Conservation (phyloP, 2,329 filamentous ascomycete species). For the Venturiaceae sp. region DNA sequence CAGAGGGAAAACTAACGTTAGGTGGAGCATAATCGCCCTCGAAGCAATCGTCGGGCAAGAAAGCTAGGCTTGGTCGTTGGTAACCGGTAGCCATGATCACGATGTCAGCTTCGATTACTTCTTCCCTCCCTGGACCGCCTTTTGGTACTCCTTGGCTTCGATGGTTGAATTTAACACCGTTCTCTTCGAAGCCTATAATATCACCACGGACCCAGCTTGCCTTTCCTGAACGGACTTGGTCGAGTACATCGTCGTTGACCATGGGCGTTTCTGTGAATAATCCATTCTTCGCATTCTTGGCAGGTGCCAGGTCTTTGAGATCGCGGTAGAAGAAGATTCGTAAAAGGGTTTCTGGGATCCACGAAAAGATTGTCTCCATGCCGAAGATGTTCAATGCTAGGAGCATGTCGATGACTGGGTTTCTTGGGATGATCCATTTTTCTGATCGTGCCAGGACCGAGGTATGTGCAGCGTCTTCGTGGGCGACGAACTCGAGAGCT, state of each 20-base stretch:
- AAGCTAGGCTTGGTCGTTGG: conserved; percentile 61
- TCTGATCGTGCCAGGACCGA: conserved; percentile 63
- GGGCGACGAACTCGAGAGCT: conserved; percentile 67
- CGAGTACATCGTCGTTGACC: conserved; percentile 75
- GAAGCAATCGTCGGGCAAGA: conserved; percentile 67
- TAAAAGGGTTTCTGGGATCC: conserved; percentile 67
- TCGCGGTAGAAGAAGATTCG: conserved; percentile 77
- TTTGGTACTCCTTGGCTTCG: conserved; percentile 64
- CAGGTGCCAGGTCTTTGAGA: conserved; percentile 61
- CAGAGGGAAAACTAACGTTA: no score
- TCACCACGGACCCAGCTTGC: conserved; percentile 77
- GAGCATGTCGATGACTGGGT: conserved; percentile 62
- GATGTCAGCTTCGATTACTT: conserved; percentile 61
- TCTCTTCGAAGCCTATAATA: conserved; percentile 54
- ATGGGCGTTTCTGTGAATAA: conserved; percentile 80
- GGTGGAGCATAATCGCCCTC: conserved; percentile 64
- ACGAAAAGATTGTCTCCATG: conserved; percentile 64
- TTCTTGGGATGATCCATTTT: conserved; percentile 82
- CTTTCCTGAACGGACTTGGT: conserved; percentile 60
- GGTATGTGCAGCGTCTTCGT: conserved; percentile 55
- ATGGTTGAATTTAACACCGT: conserved; percentile 61
- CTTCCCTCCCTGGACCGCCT: conserved; percentile 59
- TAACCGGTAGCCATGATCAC: conserved; percentile 79
- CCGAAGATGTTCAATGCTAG: conserved; percentile 72
- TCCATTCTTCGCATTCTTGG: conserved; percentile 41